These are phyloP conservation scores for Cynara cardunculus DNA, from an alignment of 129 eudicot genomes.

Conservation along the genomic window DNA sequence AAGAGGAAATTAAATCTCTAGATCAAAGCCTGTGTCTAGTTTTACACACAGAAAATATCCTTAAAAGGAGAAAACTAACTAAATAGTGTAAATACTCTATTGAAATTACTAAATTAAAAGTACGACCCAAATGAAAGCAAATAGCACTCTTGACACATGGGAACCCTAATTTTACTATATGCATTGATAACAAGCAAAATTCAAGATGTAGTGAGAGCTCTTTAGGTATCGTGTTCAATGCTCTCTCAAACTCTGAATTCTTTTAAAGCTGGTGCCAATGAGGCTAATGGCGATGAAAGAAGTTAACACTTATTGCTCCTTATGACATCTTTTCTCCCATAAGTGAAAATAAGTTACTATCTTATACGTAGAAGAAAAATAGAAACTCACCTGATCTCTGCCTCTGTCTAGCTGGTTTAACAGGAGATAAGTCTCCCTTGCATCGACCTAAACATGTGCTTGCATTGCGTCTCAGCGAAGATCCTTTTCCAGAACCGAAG, in stretches of 20 bases:
- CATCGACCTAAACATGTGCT: slow-evolving; percentile 40
- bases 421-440: slow-evolving; percentile 49
- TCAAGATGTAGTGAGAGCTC: neutral
- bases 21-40: too few species aligned
- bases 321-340: neutral
- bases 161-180: neutral
- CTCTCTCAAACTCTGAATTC: neutral
- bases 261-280: neutral
- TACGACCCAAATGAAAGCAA: neutral
- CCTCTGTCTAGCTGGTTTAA: slow-evolving; percentile 47
- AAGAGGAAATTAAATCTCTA: too few species aligned
- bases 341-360: neutral
- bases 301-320: neutral
- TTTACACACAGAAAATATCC: too few species aligned
- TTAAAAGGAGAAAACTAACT: neutral
- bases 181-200: neutral
- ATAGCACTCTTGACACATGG: neutral
- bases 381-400: slow-evolving; percentile 43
- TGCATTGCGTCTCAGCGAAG: slow-evolving; percentile 43
- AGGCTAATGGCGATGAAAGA: neutral
- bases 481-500: slow-evolving; percentile 52
- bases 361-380: neutral
- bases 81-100: neutral
- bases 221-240: neutral
- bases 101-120: neutral